phyloP scores from a whole-genome alignment of 495 filamentous ascomycete genomes.

The Aspergillus haitiensis region DNA sequence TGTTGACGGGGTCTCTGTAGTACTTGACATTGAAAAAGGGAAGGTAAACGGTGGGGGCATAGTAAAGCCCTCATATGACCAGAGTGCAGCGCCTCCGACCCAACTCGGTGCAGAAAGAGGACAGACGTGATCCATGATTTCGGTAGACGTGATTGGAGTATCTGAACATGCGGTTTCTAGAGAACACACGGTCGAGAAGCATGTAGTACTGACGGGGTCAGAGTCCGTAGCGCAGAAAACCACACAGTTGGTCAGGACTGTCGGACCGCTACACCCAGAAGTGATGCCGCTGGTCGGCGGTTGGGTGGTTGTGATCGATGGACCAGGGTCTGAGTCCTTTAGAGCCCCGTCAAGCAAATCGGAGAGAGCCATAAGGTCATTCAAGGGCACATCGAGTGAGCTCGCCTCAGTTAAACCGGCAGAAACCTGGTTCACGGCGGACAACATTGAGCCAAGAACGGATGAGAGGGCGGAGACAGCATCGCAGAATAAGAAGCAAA shows the following conservation, averaged over 20 bases:
- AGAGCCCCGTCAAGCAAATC: not conserved
- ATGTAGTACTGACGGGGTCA: not conserved
- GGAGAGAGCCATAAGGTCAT: not conserved
- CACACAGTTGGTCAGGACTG: not conserved
- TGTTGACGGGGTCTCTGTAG: not conserved
- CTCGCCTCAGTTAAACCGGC: not conserved
- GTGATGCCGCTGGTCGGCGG: conserved; percentile 1
- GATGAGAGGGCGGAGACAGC: not conserved
- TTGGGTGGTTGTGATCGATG: not conserved
- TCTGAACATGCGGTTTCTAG: not conserved
- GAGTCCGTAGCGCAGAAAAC: not conserved
- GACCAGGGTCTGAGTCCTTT: not conserved
- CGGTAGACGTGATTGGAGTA: not conserved
- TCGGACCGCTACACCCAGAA: not conserved
- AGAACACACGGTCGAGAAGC: not conserved
- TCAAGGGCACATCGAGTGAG: not conserved
- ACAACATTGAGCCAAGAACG: not conserved
- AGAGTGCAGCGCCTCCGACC: not conserved
- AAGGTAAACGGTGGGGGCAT: not conserved
- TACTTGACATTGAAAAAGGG: not conserved
- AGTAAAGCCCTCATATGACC: not conserved
- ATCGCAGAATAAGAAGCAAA: not conserved
- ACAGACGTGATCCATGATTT: not conserved
- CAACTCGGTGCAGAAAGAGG: not conserved
- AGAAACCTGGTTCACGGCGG: not conserved